Evolutionary conservation across 169 alveolate genomes (phyloP).

Genomic region (Plasmodium vinckei): DNA sequence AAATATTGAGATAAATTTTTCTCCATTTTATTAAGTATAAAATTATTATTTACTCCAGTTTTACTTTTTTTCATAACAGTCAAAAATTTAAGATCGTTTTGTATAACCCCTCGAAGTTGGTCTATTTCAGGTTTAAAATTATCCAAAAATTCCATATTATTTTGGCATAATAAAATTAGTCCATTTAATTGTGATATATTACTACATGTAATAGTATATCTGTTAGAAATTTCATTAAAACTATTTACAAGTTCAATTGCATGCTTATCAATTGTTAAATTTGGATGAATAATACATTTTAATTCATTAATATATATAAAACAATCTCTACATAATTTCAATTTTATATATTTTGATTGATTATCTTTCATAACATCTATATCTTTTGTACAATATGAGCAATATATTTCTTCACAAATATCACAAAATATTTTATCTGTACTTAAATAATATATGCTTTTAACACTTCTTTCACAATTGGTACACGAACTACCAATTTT

Average conservation of each 20-base stretch:
- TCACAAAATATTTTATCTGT: slow-evolving; percentile 49
- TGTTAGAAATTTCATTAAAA: slow-evolving; percentile 51
- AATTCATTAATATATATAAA: slow-evolving; percentile 69
- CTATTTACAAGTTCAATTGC: slow-evolving; percentile 55
- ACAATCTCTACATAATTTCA: slow-evolving; percentile 56
- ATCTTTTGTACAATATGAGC: slow-evolving; percentile 38
- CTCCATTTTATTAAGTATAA: slow-evolving; percentile 46
- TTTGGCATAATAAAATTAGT: slow-evolving; percentile 49
- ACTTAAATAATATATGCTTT: slow-evolving; percentile 20
- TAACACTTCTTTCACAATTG: slow-evolving; percentile 34
- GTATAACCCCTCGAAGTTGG: slow-evolving; percentile 21
- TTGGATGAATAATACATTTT: slow-evolving; percentile 67
- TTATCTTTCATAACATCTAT: slow-evolving; percentile 65
- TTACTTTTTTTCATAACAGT: slow-evolving; percentile 53
- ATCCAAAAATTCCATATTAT: slow-evolving; percentile 55
- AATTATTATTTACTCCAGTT: slow-evolving; percentile 21
- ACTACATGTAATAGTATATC: slow-evolving; percentile 57
- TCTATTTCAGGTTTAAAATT: slow-evolving; percentile 56
- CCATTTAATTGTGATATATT: slow-evolving; percentile 70
- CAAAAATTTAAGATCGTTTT: slow-evolving; percentile 43
- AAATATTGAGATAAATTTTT: slow-evolving; percentile 44
- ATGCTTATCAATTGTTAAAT: slow-evolving; percentile 48
- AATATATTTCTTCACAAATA: slow-evolving; percentile 59
- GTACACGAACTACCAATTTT: slow-evolving; percentile 49
- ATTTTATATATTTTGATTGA: slow-evolving; percentile 59